These are phyloP conservation scores for Jatropha curcas DNA, from an alignment of 345 rosid genomes.

Conservation along the genomic window DNA sequence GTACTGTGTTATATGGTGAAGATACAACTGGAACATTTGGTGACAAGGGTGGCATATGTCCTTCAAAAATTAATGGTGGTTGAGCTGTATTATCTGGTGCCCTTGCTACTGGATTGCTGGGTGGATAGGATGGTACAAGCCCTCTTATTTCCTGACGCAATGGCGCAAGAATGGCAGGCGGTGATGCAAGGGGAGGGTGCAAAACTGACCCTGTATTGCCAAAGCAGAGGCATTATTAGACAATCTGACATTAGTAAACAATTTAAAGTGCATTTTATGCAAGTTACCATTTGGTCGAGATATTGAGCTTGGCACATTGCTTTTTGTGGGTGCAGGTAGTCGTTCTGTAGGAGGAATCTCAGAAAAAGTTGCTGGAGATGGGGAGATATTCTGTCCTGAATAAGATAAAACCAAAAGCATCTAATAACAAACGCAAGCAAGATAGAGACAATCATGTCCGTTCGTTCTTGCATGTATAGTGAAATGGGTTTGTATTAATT, in stretches of 20 bases:
- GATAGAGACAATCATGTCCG: neutral
- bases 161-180: slow-evolving; percentile 44
- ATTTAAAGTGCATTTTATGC: neutral
- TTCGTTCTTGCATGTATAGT: neutral
- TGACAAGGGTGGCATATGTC: slow-evolving; percentile 26
- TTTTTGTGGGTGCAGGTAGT: slow-evolving; percentile 23
- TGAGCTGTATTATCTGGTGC: slow-evolving; percentile 36
- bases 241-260: slow-evolving; percentile 6
- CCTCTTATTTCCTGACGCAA: slow-evolving; percentile 40
- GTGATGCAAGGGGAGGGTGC: slow-evolving; percentile 32
- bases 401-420: neutral
- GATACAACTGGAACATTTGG: slow-evolving; percentile 24
- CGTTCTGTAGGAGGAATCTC: slow-evolving; percentile 35
- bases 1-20: slow-evolving; percentile 4
- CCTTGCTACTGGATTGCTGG: slow-evolving; percentile 33
- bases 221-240: slow-evolving; percentile 18
- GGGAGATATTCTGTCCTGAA: slow-evolving; percentile 30
- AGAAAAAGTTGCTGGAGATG: slow-evolving; percentile 32
- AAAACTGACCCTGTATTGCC: slow-evolving; percentile 36
- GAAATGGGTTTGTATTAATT: neutral
- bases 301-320: slow-evolving; percentile 31
- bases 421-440: neutral
- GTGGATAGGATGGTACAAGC: slow-evolving; percentile 39
- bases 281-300: slow-evolving; percentile 35
- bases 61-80: slow-evolving; percentile 35